phyloP scores from a whole-genome alignment of 2,329 filamentous ascomycete genomes.

The Apiospora kogelbergensis region DNA sequence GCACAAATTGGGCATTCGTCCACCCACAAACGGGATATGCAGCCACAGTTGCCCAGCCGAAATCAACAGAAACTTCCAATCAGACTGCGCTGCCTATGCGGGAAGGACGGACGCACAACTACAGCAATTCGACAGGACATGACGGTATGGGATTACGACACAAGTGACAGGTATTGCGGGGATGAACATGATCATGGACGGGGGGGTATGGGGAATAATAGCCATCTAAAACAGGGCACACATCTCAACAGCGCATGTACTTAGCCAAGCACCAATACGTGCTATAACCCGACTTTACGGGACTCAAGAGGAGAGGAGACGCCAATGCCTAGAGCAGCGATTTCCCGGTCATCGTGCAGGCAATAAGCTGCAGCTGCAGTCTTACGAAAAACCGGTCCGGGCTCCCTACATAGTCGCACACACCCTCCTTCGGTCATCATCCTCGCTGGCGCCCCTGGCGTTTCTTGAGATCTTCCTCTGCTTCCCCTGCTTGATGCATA shows the following conservation, averaged over 20 bases:
- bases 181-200: not conserved
- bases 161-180: not conserved
- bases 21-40: conserved; percentile 1
- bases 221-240: not conserved
- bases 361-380: conserved; percentile 5
- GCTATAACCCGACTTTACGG: not conserved
- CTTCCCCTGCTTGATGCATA: conserved; percentile 3
- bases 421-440: not conserved
- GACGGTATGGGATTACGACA: not conserved
- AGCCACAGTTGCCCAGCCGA: not conserved
- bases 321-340: not conserved
- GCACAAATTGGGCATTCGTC: conserved; percentile 5
- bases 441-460: not conserved
- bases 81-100: not conserved
- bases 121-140: not conserved
- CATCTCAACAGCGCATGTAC: not conserved
- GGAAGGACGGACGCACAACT: not conserved
- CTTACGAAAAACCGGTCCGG: not conserved
- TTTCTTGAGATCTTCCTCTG: not conserved
- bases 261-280: not conserved
- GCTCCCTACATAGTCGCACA: not conserved
- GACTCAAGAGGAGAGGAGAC: not conserved
- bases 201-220: not conserved
- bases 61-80: not conserved
- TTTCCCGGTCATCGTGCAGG: not conserved